Evolutionary conservation across 805 yeast genomes (phyloP).

Genomic region (Nakazawaea laoshanensis): DNA sequence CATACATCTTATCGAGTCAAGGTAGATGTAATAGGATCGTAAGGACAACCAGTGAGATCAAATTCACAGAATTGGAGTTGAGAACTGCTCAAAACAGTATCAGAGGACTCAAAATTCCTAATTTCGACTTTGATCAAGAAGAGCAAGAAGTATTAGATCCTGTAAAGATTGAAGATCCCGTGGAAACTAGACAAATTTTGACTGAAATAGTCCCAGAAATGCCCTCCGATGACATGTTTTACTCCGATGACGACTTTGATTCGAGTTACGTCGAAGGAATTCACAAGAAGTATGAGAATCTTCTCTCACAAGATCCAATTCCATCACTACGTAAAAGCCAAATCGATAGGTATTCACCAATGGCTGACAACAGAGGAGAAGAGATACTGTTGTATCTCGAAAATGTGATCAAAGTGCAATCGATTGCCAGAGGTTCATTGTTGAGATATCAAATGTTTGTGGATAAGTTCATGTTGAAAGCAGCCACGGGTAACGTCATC

Average conservation of each 20-base stretch:
- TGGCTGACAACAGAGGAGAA: not conserved
- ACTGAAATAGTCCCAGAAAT: not conserved
- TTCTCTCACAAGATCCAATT: not conserved
- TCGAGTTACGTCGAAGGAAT: slow-evolving; percentile 20
- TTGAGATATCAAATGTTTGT: slow-evolving; percentile 58
- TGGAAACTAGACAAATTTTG: not conserved
- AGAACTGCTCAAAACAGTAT: slow-evolving; percentile 60
- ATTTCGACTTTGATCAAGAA: slow-evolving; percentile 37
- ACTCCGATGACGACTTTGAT: slow-evolving; percentile 3
- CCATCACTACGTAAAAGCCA: not conserved
- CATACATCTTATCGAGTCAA: slow-evolving; percentile 58
- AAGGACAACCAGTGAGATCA: slow-evolving; percentile 45
- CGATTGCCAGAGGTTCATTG: slow-evolving; percentile 62
- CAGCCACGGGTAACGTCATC: slow-evolving; percentile 43
- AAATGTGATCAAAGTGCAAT: slow-evolving; percentile 47
- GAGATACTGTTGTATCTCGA: slow-evolving; percentile 9
- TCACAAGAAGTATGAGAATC: slow-evolving; percentile 19
- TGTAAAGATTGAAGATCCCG: not conserved
- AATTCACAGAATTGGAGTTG: slow-evolving; percentile 64
- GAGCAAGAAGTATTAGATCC: not conserved
- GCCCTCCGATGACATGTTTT: not conserved
- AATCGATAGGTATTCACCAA: not conserved
- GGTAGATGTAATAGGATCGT: slow-evolving; percentile 53
- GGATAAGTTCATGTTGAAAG: slow-evolving; percentile 49
- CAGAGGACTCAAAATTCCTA: slow-evolving; percentile 64